These are phyloP conservation scores for Phytopythium montanum DNA, from an alignment of 352 stramenopile genomes.

Conservation along the genomic window DNA sequence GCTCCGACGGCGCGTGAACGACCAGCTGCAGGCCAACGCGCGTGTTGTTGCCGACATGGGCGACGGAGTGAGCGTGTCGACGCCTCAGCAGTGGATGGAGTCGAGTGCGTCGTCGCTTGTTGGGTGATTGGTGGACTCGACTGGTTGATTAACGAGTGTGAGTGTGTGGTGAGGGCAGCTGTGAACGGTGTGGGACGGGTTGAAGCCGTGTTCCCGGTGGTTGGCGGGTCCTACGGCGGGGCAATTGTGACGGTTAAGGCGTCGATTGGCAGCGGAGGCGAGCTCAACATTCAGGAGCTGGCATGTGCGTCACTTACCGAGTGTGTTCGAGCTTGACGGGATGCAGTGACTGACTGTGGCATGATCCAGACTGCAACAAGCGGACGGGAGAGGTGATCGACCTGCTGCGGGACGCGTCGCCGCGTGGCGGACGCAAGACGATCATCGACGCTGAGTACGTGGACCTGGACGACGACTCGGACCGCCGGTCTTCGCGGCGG, in stretches of 20 bases:
- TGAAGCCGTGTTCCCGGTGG: slow-evolving; percentile 63
- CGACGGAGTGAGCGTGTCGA: slow-evolving; percentile 39
- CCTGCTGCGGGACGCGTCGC: slow-evolving; percentile 42
- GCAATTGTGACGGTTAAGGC: slow-evolving; percentile 58
- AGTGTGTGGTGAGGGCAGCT: slow-evolving; percentile 25
- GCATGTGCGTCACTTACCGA: slow-evolving; percentile 42
- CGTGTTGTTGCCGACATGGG: slow-evolving; percentile 52
- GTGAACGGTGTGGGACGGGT: slow-evolving; percentile 62
- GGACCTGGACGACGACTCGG: slow-evolving; percentile 40
- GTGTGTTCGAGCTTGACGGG: neutral
- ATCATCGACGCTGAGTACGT: slow-evolving; percentile 76
- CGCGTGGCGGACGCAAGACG: slow-evolving; percentile 36
- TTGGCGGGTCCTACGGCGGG: slow-evolving; percentile 23
- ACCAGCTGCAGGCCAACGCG: slow-evolving; percentile 47
- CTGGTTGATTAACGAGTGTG: neutral
- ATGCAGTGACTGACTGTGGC: neutral
- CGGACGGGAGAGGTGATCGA: slow-evolving; percentile 63
- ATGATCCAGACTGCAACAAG: slow-evolving; percentile 41
- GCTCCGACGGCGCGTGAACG: slow-evolving; percentile 45
- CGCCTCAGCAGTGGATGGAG: slow-evolving; percentile 69
- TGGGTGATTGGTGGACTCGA: neutral
- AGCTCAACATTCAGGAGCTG: slow-evolving; percentile 47
- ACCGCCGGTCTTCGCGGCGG: slow-evolving; percentile 17
- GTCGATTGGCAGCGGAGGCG: slow-evolving; percentile 29
- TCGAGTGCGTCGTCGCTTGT: slow-evolving; percentile 39